A percentile compares a stretch with the other conserved stretches of the same genome.
phyloP scores from a whole-genome alignment of 169 alveolate species.

The Besnoitia besnoiti region DNA sequence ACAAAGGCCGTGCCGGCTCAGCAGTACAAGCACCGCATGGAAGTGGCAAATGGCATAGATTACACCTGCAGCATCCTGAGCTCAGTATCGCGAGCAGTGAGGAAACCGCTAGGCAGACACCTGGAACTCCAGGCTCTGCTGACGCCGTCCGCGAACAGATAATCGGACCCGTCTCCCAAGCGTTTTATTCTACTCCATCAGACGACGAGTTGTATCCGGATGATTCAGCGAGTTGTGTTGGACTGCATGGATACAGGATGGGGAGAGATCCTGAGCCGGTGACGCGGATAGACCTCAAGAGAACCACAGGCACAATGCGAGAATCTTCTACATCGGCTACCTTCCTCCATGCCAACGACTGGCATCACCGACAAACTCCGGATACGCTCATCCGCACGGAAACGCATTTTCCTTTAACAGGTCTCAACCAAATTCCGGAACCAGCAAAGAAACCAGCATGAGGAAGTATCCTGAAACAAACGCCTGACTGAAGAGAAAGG shows the following conservation, averaged over 20 bases:
- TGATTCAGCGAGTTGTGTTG: constrained; percentile 73
- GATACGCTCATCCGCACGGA: too few relatives aligned
- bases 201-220: constrained; percentile 71
- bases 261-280: not conserved
- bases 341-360: too few relatives aligned
- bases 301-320: too few relatives aligned
- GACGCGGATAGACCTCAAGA: not conserved
- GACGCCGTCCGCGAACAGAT: not conserved
- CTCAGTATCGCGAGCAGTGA: not conserved
- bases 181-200: not conserved
- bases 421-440: too few relatives aligned
- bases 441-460: too few relatives aligned
- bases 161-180: not conserved
- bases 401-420: too few relatives aligned
- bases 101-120: not conserved
- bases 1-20: not conserved
- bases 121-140: not conserved
- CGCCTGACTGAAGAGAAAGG: too few relatives aligned
- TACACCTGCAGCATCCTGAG: not conserved
- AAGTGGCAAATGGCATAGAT: not conserved
- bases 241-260: not conserved
- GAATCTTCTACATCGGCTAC: too few relatives aligned
- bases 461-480: too few relatives aligned
- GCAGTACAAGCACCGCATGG: not conserved
- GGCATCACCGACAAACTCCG: too few relatives aligned